Evolutionary conservation across 2,329 filamentous ascomycete species (phyloP).

Genomic region (Colletotrichum cereale): DNA sequence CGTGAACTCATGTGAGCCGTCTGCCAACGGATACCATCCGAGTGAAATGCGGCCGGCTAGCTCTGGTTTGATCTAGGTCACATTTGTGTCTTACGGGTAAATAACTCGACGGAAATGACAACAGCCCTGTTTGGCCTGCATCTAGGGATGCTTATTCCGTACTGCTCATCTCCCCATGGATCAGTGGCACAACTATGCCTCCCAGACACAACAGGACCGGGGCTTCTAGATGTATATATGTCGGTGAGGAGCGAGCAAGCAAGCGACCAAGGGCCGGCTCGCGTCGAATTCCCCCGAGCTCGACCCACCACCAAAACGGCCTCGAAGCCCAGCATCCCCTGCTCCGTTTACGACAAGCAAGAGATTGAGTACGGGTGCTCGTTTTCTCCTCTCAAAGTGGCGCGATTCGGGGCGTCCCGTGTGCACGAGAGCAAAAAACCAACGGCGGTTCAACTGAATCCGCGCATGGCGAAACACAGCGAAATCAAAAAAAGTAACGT

Average conservation of each 20-base stretch:
- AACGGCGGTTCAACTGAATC: neutral
- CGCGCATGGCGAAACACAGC: accelerated
- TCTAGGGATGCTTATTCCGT: neutral
- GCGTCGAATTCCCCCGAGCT: neutral
- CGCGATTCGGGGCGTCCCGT: neutral
- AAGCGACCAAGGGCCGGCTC: neutral
- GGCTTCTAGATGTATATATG: neutral
- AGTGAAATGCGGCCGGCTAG: neutral
- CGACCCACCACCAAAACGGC: neutral
- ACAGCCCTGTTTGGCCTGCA: neutral
- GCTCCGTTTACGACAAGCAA: neutral
- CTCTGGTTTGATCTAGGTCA: neutral
- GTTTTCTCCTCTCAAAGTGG: neutral
- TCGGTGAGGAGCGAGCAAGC: neutral
- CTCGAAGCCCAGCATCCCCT: neutral
- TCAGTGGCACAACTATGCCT: neutral
- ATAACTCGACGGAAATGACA: neutral
- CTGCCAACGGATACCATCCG: neutral
- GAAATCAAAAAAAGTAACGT: neutral
- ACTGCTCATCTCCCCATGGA: neutral
- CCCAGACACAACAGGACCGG: neutral
- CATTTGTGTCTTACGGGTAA: neutral
- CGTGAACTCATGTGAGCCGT: neutral
- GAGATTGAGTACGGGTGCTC: too few relatives aligned
- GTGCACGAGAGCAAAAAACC: neutral